Percentiles rank a stretch among this genome's conserved stretches.
phyloP scores from a whole-genome alignment of 768 basidiomycete genomes.

The Neoboletus brunneissimus region DNA sequence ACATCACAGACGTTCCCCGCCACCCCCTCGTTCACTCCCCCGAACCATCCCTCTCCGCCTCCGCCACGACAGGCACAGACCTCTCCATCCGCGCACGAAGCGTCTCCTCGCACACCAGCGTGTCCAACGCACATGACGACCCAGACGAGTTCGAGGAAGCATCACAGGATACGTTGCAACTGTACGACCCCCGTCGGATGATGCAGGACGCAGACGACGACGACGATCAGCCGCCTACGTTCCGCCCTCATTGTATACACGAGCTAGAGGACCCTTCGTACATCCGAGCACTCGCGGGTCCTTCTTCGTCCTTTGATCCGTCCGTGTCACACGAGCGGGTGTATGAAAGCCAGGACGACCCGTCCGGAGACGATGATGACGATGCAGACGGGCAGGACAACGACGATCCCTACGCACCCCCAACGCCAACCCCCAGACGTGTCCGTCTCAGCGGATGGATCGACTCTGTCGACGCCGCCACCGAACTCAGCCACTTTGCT shows the following conservation, averaged over 20 bases:
- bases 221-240: conserved; percentile 25
- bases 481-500: conserved; percentile 52
- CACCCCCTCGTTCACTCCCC: conserved; percentile 34
- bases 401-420: conserved; percentile 17
- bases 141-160: conserved; percentile 7
- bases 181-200: conserved; percentile 13
- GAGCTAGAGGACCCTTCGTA: conserved; percentile 44
- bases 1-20: conserved; percentile 30
- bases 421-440: conserved; percentile 22
- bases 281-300: conserved; percentile 12
- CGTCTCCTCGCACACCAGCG: conserved; percentile 25
- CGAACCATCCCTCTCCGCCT: conserved; percentile 31
- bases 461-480: conserved; percentile 47
- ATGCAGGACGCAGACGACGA: conserved; percentile 34
- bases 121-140: conserved; percentile 14
- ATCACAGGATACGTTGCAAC: conserved; percentile 19
- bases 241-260: conserved; percentile 50
- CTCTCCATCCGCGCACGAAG: conserved; percentile 29
- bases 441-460: conserved; percentile 57
- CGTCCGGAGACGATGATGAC: not conserved
- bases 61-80: conserved; percentile 35
- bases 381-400: conserved; percentile 7
- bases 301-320: conserved; percentile 5
- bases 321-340: not conserved
- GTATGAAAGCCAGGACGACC: not conserved